Percentiles rank a stretch among this genome's conserved stretches.
Conservation (phyloP, 2,329 filamentous ascomycete genomes). For the Botryosphaeria agaves region DNA sequence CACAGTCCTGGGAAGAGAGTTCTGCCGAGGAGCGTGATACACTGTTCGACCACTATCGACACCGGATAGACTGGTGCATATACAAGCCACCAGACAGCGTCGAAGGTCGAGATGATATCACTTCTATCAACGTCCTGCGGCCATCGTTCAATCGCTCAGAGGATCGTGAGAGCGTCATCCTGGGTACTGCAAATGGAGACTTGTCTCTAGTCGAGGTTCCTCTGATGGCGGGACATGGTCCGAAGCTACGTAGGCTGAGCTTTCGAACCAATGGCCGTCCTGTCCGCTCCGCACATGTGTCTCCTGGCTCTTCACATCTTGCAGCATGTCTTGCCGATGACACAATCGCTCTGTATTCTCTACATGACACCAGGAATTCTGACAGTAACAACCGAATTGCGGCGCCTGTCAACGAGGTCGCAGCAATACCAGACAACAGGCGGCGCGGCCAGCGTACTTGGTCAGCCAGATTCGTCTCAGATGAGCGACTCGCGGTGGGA, state of each 20-base stretch:
- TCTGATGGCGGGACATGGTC: too few relatives aligned
- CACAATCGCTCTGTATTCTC: conserved; percentile 14
- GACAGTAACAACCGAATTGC: neutral
- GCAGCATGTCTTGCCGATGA: conserved; percentile 33
- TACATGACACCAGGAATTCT: conserved; percentile 5
- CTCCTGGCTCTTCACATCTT: conserved; percentile 23
- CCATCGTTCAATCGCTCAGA: conserved; percentile 7
- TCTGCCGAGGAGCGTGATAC: conserved; percentile 8
- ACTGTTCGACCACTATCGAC: conserved; percentile 14
- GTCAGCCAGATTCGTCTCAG: conserved; percentile 36
- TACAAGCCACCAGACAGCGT: conserved; percentile 32
- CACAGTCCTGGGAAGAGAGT: conserved; percentile 9
- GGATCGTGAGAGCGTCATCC: conserved; percentile 29
- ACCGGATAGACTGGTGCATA: conserved; percentile 28
- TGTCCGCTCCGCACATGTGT: conserved; percentile 32
- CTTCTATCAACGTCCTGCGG: conserved; percentile 14
- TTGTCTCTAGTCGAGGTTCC: conserved; percentile 16
- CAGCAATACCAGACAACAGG: conserved; percentile 9
- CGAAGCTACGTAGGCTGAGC: neutral
- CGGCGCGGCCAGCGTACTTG: conserved; percentile 15
- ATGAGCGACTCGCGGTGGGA: conserved; percentile 33
- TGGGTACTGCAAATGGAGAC: conserved; percentile 38
- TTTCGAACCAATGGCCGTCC: conserved; percentile 26
- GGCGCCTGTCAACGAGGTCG: conserved; percentile 18
- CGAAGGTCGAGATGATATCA: conserved; percentile 31